Percentiles rank a stretch among this genome's conserved stretches.
Evolutionary conservation across 2,329 filamentous ascomycete species (phyloP).

Genomic region (Botrytis pseudocinerea): DNA sequence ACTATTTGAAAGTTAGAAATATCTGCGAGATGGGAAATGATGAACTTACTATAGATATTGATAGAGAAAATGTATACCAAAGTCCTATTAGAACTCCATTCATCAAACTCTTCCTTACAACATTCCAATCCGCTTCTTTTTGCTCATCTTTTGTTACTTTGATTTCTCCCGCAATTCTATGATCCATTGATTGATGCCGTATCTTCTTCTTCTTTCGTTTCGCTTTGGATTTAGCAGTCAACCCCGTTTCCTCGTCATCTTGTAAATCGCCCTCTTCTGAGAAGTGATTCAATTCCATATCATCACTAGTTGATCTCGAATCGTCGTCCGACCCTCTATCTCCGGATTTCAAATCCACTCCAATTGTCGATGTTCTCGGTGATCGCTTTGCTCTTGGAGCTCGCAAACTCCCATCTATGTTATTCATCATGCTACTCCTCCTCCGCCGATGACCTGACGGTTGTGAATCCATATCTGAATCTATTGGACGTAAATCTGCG

Average conservation of each 20-base stretch:
- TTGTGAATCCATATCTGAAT: conserved; percentile 34
- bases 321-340: conserved; percentile 36
- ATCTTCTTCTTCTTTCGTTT: conserved; percentile 66
- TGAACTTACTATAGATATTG: conserved; percentile 78
- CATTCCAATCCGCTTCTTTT: conserved; percentile 71
- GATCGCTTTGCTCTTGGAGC: conserved; percentile 24
- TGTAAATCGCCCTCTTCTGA: conserved; percentile 72
- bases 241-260: conserved; percentile 86
- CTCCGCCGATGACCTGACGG: conserved; percentile 39
- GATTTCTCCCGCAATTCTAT: conserved; percentile 63
- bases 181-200: conserved; percentile 68
- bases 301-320: conserved; percentile 44
- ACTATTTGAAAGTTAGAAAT: conserved; percentile 52
- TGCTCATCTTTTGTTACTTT: conserved; percentile 69
- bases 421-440: conserved; percentile 40
- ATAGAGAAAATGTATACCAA: conserved; percentile 90
- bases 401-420: conserved; percentile 26
- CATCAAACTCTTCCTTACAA: conserved; percentile 67
- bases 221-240: conserved; percentile 72
- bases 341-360: conserved; percentile 31
- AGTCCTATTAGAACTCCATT: conserved; percentile 81
- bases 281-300: conserved; percentile 58
- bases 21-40: background rate
- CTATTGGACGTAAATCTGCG: conserved; percentile 28
- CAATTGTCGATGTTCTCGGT: conserved; percentile 28